These are phyloP conservation scores for Calonectria leucothoes DNA, from an alignment of 2,329 filamentous ascomycete species.

Conservation along the genomic window DNA sequence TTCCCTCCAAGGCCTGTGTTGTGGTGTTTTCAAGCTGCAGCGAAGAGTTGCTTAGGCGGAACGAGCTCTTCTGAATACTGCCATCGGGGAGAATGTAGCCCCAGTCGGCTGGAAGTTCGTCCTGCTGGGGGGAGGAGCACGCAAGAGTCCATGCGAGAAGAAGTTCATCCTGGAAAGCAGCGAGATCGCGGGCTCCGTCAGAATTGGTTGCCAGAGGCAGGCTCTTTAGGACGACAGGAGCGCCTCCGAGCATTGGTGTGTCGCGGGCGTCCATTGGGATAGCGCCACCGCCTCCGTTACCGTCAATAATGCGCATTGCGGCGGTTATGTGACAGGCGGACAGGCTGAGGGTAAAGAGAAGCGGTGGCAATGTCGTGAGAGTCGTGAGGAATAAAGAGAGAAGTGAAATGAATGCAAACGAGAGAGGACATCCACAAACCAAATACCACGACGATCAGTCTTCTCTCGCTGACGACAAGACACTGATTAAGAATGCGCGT, in stretches of 20 bases:
- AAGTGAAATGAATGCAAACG: background rate
- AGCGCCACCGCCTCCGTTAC: slow-evolving; percentile 30
- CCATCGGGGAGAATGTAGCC: slow-evolving; percentile 28
- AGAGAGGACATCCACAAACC: background rate
- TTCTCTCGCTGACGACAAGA: slow-evolving; percentile 2
- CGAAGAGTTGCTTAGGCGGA: slow-evolving; percentile 22
- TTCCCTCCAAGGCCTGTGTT: slow-evolving; percentile 22
- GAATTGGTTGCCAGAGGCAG: slow-evolving; percentile 13
- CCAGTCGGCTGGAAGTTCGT: slow-evolving; percentile 20
- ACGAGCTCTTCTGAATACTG: slow-evolving; percentile 23
- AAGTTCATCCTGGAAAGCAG: slow-evolving; percentile 22
- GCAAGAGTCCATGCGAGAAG: slow-evolving; percentile 26
- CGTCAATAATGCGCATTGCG: slow-evolving; percentile 38
- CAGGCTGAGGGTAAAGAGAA: background rate
- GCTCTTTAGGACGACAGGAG: slow-evolving; percentile 20
- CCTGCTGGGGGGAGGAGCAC: slow-evolving; percentile 17
- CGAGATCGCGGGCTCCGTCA: slow-evolving; percentile 10
- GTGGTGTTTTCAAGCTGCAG: slow-evolving; percentile 24
- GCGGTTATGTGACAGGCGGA: background rate
- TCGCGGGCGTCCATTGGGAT: slow-evolving; percentile 17
- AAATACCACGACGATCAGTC: background rate
- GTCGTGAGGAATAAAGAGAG: slow-evolving; percentile 3
- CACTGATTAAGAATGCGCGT: slow-evolving; percentile 17
- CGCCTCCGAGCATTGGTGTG: background rate
- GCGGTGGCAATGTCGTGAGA: slow-evolving; percentile 2